Percentiles rank a stretch among this genome's conserved stretches.
Evolutionary conservation across 2,329 filamentous ascomycete genomes (phyloP).

Genomic region (Colletotrichum simmondsii): DNA sequence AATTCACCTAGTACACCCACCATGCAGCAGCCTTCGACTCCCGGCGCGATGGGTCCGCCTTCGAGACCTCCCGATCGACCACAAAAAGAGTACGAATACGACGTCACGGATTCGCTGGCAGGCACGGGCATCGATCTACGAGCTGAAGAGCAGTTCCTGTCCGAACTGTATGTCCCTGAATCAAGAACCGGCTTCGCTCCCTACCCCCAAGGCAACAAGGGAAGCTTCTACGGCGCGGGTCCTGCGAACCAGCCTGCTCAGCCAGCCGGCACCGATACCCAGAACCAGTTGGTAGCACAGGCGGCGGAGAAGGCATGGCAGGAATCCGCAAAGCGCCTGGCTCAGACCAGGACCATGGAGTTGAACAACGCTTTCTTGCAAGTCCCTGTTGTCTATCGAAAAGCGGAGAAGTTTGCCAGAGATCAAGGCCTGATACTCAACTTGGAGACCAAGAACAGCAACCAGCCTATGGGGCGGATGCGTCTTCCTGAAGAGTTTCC

Average conservation of each 20-base stretch:
- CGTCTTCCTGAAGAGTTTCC: slow-evolving; percentile 60
- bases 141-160: slow-evolving; percentile 86
- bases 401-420: slow-evolving; percentile 66
- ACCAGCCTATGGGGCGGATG: slow-evolving; percentile 58
- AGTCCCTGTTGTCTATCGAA: slow-evolving; percentile 70
- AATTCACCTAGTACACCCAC: slow-evolving; percentile 19
- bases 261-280: slow-evolving; percentile 54
- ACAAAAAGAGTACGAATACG: slow-evolving; percentile 73
- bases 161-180: slow-evolving; percentile 71
- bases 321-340: slow-evolving; percentile 71
- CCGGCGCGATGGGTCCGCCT: slow-evolving; percentile 65
- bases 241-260: slow-evolving; percentile 72
- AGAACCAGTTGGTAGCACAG: slow-evolving; percentile 74
- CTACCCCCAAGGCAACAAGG: slow-evolving; percentile 64
- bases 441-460: slow-evolving; percentile 62
- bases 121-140: slow-evolving; percentile 88
- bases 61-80: slow-evolving; percentile 71
- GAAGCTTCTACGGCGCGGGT: slow-evolving; percentile 73
- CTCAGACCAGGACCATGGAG: slow-evolving; percentile 72
- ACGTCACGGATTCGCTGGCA: slow-evolving; percentile 84
- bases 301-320: slow-evolving; percentile 74
- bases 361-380: slow-evolving; percentile 79
- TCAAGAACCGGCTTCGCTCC: slow-evolving; percentile 63
- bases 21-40: slow-evolving; percentile 40
- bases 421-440: slow-evolving; percentile 69